phyloP scores from a whole-genome alignment of 371 early-diverging fungal genomes.

The Entomophthora muscae region DNA sequence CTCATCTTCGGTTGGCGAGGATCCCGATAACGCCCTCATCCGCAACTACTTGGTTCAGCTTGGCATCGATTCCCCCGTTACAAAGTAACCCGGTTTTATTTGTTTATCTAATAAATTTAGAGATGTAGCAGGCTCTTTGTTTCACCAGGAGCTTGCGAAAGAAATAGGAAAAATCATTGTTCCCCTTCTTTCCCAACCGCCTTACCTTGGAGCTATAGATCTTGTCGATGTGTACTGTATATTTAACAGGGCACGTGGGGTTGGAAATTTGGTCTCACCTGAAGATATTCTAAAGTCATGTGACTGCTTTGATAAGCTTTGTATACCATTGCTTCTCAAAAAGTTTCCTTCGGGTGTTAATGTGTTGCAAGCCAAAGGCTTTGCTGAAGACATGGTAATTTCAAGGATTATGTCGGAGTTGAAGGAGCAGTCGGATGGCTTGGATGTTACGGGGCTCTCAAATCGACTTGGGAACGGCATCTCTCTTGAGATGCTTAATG shows the following conservation, averaged over 20 bases:
- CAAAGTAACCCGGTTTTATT: too few relatives aligned
- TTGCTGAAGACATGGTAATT: neutral
- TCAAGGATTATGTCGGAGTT: neutral
- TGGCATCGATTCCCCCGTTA: slow-evolving; percentile 2
- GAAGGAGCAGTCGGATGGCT: neutral
- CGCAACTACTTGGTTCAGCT: neutral
- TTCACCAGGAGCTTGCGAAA: neutral
- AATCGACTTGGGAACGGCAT: neutral
- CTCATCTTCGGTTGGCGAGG: neutral
- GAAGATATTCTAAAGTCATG: neutral
- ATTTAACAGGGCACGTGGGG: neutral
- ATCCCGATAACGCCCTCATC: neutral
- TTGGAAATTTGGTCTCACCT: slow-evolving; percentile 1
- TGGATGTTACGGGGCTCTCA: neutral
- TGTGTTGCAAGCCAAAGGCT: neutral
- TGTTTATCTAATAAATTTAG: too few relatives aligned
- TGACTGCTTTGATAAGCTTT: neutral
- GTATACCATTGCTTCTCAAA: neutral
- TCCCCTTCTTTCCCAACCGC: neutral
- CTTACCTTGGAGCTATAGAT: neutral
- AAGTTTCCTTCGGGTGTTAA: neutral
- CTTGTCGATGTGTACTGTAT: slow-evolving; percentile 2
- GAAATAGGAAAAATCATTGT: neutral
- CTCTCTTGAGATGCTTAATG: neutral
- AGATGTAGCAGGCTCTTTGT: slow-evolving; percentile 4